These are phyloP conservation scores for Priceomyces carsonii DNA, from an alignment of 805 yeast species.

Conservation along the genomic window DNA sequence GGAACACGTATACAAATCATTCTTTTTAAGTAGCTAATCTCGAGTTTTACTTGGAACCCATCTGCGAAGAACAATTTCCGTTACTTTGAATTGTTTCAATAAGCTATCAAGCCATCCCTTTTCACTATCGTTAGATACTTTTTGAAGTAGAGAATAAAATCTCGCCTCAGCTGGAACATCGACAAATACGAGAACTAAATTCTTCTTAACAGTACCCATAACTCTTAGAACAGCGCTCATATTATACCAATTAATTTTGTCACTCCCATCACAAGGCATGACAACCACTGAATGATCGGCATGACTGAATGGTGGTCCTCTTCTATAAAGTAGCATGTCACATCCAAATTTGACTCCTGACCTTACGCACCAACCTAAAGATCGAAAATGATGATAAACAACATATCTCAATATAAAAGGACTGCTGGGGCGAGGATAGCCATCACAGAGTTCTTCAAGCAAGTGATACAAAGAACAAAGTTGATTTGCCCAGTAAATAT, in stretches of 20 bases:
- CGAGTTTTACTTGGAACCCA: constrained; percentile 88
- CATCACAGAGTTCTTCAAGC: constrained; percentile 24
- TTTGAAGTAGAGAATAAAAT: too few relatives aligned
- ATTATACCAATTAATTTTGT: constrained; percentile 47
- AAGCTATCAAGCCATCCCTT: constrained; percentile 24
- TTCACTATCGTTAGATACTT: constrained; percentile 17
- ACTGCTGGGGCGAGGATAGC: constrained; percentile 21
- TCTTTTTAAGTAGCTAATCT: too few relatives aligned
- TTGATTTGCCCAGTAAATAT: constrained; percentile 19
- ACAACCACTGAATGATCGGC: constrained; percentile 80
- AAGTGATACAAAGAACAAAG: constrained; percentile 19
- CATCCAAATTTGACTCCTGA: constrained; percentile 91
- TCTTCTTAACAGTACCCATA: constrained; percentile 83
- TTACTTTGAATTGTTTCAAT: constrained; percentile 49
- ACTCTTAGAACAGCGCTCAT: constrained; percentile 73
- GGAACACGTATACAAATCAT: too few relatives aligned
- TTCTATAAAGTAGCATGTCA: constrained; percentile 76
- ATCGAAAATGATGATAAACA: constrained; percentile 82
- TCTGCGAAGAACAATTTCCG: constrained; percentile 70
- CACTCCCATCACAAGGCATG: constrained; percentile 36
- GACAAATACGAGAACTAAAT: constrained; percentile 68
- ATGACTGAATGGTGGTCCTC: constrained; percentile 96
- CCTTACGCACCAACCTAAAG: constrained; percentile 92
- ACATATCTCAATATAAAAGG: constrained; percentile 58
- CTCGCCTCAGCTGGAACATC: constrained; percentile 47